Base-by-base conservation (phyloP, 495 filamentous ascomycete species). In the Massariosphaeria phaeospora region DNA sequence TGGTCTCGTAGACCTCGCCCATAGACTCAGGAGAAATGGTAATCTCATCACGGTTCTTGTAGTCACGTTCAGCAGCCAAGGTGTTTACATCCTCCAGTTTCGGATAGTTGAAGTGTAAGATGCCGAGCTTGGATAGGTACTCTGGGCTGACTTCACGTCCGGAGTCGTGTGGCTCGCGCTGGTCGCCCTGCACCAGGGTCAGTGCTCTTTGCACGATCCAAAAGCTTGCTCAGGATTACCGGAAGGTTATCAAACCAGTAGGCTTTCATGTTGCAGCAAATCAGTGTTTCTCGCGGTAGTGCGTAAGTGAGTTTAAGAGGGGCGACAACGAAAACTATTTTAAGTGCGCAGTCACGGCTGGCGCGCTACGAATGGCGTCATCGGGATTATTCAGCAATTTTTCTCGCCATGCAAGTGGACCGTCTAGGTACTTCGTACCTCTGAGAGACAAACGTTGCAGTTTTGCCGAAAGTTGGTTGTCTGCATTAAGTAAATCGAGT, bases 41-140 rank as follows among this genome's bases (percentile, higher is more conserved):
- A 66, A 96, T 85, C 71, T 91, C 82, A 71, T 98, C 93, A 13
- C 93, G 86, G 75, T 97, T 96, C 75, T 86, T 89, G 79, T 98
- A 98, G 51, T 79, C 79, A 57, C 93, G 87, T 53, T 84, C 71
- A 0, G 59, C 23, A 20, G 93, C 93, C 18, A 98, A 79, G 33
- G 64, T 66, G 69, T 98, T 76, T 20, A 96, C 88, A 36, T 71
- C 70, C 35, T 72, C 68, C 20, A 91, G 67, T 7, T 79, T 70
- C 18, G 83, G 76, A 67, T 84, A 82, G 62, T 79, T 75, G 70
- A 76, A 82, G 76, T 91, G 88, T 35, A 88, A 68, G 21, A 98
- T 84, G 57, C 93, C 93, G 11, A 98, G 71, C 30, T 75, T 72
- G 46, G 74, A 68, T 47, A 98, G 85, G 55, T 86, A 81, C 30